Conservation (phyloP, 768 basidiomycete species). For the Trametes punicea region DNA sequence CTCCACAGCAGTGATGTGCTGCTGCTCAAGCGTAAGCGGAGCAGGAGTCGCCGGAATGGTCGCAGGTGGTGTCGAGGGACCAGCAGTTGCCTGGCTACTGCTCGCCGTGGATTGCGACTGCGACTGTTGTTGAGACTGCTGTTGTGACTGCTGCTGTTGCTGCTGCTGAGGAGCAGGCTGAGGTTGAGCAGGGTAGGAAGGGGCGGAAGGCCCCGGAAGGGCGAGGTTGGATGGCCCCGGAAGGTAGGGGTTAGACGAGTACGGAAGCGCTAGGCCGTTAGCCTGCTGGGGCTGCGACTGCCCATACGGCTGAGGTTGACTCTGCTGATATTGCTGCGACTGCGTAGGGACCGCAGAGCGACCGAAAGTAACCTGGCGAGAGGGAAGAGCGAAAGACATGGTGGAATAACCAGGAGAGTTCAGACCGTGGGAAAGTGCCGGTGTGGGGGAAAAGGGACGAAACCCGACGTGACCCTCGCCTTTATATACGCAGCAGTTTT, state of each 20-base stretch:
- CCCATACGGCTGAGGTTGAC: slow-evolving; percentile 38
- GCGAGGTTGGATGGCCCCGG: slow-evolving; percentile 43
- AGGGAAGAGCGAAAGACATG: slow-evolving; percentile 67
- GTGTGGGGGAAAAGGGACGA: slow-evolving; percentile 9
- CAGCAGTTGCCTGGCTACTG: slow-evolving; percentile 42
- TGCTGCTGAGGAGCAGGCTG: slow-evolving; percentile 23
- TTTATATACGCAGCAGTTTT: slow-evolving; percentile 18
- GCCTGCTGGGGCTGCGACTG: slow-evolving; percentile 39
- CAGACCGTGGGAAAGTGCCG: slow-evolving; percentile 24
- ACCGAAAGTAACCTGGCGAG: slow-evolving; percentile 77
- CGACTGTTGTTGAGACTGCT: slow-evolving; percentile 28
- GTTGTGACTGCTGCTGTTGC: slow-evolving; percentile 11
- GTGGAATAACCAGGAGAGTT: slow-evolving; percentile 8
- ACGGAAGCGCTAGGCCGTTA: slow-evolving; percentile 56
- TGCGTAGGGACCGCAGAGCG: slow-evolving; percentile 45
- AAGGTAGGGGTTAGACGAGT: slow-evolving; percentile 42
- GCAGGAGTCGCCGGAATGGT: slow-evolving; percentile 65
- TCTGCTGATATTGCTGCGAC: slow-evolving; percentile 43
- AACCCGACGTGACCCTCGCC: slow-evolving; percentile 1
- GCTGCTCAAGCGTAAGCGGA: slow-evolving; percentile 82
- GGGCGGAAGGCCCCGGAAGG: slow-evolving; percentile 52
- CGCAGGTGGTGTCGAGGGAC: slow-evolving; percentile 52
- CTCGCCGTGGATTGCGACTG: slow-evolving; percentile 24
- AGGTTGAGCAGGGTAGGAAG: slow-evolving; percentile 35
- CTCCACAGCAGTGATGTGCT: slow-evolving; percentile 94